Evolutionary conservation across 1,139 yeast genomes (phyloP).

Genomic region (Lodderomyces jiufengensis): DNA sequence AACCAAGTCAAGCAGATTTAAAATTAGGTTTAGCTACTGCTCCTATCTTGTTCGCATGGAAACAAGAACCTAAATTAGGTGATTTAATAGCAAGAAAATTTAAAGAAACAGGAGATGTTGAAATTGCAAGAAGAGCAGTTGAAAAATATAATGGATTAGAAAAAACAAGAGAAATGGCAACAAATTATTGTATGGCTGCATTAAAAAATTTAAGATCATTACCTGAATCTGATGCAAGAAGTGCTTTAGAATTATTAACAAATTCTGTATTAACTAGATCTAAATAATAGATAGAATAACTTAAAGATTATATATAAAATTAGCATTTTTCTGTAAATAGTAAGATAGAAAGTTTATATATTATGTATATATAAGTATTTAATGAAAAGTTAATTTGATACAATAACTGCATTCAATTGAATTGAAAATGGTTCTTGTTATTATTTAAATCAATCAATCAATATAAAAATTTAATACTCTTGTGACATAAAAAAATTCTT

Average conservation of each 20-base stretch:
- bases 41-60: slow-evolving; percentile 95
- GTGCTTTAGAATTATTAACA: slow-evolving; percentile 83
- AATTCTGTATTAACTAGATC: slow-evolving; percentile 78
- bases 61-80: slow-evolving; percentile 78
- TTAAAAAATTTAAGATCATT: slow-evolving; percentile 63
- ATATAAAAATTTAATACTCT: no score
- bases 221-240: slow-evolving; percentile 87
- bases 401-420: no score
- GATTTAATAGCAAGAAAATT: slow-evolving; percentile 81
- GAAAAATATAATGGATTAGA: slow-evolving; percentile 68
- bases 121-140: slow-evolving; percentile 72
- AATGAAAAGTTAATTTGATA: no score
- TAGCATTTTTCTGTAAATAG: no score
- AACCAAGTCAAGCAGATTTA: slow-evolving; percentile 94
- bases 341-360: no score
- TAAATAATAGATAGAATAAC: slow-evolving; percentile 35
- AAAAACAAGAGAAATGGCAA: slow-evolving; percentile 74
- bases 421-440: no score
- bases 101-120: slow-evolving; percentile 76
- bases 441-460: no score
- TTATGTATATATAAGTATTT: no score
- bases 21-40: slow-evolving; percentile 95
- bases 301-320: no score
- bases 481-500: no score
- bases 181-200: slow-evolving; percentile 73